Evolutionary conservation across 441 rosid species (phyloP), one percentile per base, ranked within the genome.

Genomic region (Eruca vesicaria): DNA sequence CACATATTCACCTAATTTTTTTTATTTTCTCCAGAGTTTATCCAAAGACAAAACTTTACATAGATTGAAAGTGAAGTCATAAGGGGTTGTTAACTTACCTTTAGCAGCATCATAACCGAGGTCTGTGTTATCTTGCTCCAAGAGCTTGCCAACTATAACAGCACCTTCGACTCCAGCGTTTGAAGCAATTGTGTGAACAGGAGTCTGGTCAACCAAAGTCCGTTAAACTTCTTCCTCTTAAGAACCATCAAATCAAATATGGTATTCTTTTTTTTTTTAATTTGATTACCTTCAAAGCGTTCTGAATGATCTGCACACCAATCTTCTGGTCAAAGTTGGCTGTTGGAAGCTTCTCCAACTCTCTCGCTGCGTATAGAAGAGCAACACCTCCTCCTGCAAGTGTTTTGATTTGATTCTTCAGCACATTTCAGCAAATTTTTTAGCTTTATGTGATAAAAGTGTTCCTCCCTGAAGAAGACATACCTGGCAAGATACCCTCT

Each of bases 131-230:
- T 93, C 97, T 74, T 93, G 98, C 72, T 93, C 98, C 81, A 93
- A 69, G 18, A 93, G 88, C 83, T 91, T 93, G 29, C 98, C 97
- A 9, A 93, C 97, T 12, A 93, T 86, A 62, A 93, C 97, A 29
- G 98, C 96, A 19, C 98, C 97, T 76, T 93, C 97, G 0, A 88
- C 97, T 69, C 98, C 98, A 0, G 97, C 97, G 45, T 93, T 93
- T 15, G 89, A 64, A 26, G 94, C 97, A 31, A 91, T 93, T 33
- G 92, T 85, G 78, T 91, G 74, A 29, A 90, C 97, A 16, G 97
- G 90, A 2, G 82, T 88, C 98, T 68, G 36, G 23, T 9, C 6
- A 61, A 61, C 14, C 32, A n/a, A 26, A 26, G 23, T n/a, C n/a
- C 20, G 5, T 64, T 38, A 41, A 9, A 63, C 23, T n/a, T n/a